Conservation (phyloP, 352 stramenopile species). For the Pythium aquatile region DNA sequence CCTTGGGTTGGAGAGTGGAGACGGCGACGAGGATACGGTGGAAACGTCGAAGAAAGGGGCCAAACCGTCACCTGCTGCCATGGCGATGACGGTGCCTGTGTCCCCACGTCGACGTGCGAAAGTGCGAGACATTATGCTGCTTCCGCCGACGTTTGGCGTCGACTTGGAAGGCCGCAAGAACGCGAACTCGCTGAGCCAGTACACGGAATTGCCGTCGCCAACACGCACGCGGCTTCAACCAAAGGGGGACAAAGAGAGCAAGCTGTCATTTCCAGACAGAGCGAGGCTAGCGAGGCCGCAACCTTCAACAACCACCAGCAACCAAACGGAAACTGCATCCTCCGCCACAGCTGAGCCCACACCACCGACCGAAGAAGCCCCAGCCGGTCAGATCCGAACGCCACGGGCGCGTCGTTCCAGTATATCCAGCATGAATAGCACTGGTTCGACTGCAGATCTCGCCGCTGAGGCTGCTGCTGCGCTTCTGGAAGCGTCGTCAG, state of each 20-base stretch:
- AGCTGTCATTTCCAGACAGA: background rate
- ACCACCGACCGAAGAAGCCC: conserved; percentile 4
- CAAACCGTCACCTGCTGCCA: conserved; percentile 10
- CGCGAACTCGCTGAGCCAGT: conserved; percentile 32
- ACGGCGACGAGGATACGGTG: conserved; percentile 1
- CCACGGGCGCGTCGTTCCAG: conserved; percentile 8
- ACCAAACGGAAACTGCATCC: background rate
- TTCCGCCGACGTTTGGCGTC: conserved; percentile 58
- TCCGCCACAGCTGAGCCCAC: background rate
- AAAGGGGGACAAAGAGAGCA: conserved; percentile 20
- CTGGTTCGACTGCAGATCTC: background rate
- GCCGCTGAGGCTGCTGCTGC: background rate
- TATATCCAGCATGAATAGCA: background rate
- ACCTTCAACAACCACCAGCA: background rate
- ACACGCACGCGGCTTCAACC: conserved; percentile 34
- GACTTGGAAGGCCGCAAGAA: conserved; percentile 48
- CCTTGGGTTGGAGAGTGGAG: conserved; percentile 12
- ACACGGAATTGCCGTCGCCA: conserved; percentile 49
- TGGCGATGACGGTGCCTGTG: background rate
- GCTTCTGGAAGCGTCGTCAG: conserved; percentile 9
- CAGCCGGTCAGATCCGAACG: conserved; percentile 4
- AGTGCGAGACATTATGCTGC: conserved; percentile 58
- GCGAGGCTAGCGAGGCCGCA: background rate
- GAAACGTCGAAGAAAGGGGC: background rate
- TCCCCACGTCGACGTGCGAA: conserved; percentile 35